Percentiles rank a stretch among this genome's conserved stretches.
Evolutionary conservation across 73 alveolate genomes (phyloP).

Genomic region (Paramecium primaurelia): DNA sequence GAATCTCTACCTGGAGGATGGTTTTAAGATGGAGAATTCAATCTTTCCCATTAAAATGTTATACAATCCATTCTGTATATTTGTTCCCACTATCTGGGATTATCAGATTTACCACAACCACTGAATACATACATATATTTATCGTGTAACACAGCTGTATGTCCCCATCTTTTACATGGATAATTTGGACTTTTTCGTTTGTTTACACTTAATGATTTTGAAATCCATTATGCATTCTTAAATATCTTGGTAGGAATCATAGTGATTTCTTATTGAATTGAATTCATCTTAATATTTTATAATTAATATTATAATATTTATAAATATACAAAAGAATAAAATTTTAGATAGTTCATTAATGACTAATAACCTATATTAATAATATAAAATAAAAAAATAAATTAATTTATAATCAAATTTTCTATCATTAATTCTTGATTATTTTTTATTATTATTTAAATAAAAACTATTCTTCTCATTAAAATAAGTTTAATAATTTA

Average conservation of each 20-base stretch:
- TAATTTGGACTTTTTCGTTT: slow-evolving; percentile 48
- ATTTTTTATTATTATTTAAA: neutral
- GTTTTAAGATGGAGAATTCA: slow-evolving; percentile 22
- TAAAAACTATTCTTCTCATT: neutral
- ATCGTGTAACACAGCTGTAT: slow-evolving; percentile 57
- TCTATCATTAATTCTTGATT: neutral
- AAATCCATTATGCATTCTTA: slow-evolving; percentile 39
- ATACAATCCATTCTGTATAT: slow-evolving; percentile 56
- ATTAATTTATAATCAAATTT: neutral
- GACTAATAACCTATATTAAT: neutral
- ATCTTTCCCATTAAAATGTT: slow-evolving; percentile 53
- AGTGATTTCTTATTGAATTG: neutral
- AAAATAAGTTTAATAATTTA: neutral
- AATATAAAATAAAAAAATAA: neutral
- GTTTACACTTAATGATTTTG: slow-evolving; percentile 22
- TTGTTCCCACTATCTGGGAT: slow-evolving; percentile 25
- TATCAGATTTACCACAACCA: slow-evolving; percentile 59
- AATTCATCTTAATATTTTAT: neutral
- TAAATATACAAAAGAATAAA: neutral
- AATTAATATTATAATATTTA: neutral
- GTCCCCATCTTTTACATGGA: slow-evolving; percentile 64
- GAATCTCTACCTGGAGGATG: slow-evolving; percentile 57
- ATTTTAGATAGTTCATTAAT: neutral
- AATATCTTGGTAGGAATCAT: slow-evolving; percentile 22
- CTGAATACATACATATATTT: slow-evolving; percentile 56